Percentiles rank a stretch among this genome's conserved stretches.
Evolutionary conservation across 2,329 filamentous ascomycete species (phyloP).

Genomic region (Penicillium psychrosexuale): DNA sequence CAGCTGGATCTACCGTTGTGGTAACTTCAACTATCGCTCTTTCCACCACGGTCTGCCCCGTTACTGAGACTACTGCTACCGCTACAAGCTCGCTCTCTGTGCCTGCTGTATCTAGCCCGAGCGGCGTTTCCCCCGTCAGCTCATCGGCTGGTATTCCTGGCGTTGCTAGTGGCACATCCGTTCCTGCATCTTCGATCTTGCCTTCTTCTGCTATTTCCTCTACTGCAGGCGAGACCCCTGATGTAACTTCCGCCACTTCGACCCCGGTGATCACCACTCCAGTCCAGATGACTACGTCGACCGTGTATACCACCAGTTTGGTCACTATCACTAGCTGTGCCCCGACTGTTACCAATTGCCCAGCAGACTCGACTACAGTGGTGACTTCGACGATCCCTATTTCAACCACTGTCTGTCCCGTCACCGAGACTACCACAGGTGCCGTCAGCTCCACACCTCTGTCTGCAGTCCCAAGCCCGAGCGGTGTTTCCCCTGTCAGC

Average conservation of each 20-base stretch:
- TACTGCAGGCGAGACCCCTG: background rate
- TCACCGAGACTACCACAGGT: slow-evolving; percentile 29
- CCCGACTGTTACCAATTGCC: slow-evolving; percentile 48
- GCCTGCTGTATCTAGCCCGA: background rate
- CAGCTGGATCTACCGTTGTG: slow-evolving; percentile 45
- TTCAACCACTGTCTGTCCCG: slow-evolving; percentile 59
- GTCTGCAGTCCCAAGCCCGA: background rate
- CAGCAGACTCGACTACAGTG: slow-evolving; percentile 47
- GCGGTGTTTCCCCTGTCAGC: background rate
- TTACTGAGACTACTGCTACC: slow-evolving; percentile 30
- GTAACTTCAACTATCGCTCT: slow-evolving; percentile 56
- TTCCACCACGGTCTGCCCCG: slow-evolving; percentile 60
- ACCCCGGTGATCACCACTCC: background rate
- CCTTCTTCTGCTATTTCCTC: background rate
- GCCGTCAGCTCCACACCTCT: background rate
- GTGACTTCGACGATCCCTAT: slow-evolving; percentile 56
- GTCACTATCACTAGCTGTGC: slow-evolving; percentile 42
- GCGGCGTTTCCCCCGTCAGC: background rate
- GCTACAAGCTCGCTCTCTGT: background rate
- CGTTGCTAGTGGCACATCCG: background rate
- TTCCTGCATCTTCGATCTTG: background rate
- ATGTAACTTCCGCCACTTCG: background rate
- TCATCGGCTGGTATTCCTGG: background rate
- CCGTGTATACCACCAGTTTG: slow-evolving; percentile 36
- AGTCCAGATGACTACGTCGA: slow-evolving; percentile 31